A percentile compares a stretch with the other conserved stretches of the same genome.
Evolutionary conservation across 2,329 filamentous ascomycete genomes (phyloP).

Genomic region (Aspergillus sp.): DNA sequence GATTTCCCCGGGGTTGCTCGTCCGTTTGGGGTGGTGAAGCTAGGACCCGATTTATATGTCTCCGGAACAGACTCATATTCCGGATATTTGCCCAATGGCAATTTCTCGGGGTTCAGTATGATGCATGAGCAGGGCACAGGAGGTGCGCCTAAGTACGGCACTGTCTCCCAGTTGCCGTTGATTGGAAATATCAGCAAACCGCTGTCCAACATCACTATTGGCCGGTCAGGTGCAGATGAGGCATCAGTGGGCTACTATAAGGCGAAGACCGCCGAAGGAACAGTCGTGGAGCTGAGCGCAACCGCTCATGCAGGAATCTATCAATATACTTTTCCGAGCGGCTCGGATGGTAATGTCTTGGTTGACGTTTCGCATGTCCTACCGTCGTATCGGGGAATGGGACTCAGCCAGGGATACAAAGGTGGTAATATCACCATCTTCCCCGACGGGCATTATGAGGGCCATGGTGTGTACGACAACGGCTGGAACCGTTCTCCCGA

Average conservation of each 20-base stretch:
- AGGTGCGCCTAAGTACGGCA: conserved; percentile 69
- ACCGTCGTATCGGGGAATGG: conserved; percentile 61
- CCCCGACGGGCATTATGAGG: conserved; percentile 58
- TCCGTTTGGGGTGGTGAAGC: conserved; percentile 48
- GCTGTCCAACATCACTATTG: conserved; percentile 57
- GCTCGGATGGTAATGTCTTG: conserved; percentile 50
- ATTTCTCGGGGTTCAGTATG: conserved; percentile 63
- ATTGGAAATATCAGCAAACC: conserved; percentile 56
- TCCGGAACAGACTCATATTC: conserved; percentile 43
- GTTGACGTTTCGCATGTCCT: conserved; percentile 69
- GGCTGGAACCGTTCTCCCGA: conserved; percentile 66
- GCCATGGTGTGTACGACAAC: conserved; percentile 64
- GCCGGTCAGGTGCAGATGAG: conserved; percentile 53
- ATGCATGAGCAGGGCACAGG: conserved; percentile 69
- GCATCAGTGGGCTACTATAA: conserved; percentile 64
- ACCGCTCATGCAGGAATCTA: conserved; percentile 55
- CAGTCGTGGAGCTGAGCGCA: conserved; percentile 60
- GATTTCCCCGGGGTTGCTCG: conserved; percentile 46
- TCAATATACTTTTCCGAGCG: conserved; percentile 59
- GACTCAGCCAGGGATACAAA: conserved; percentile 63
- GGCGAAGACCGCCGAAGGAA: conserved; percentile 56
- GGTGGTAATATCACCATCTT: conserved; percentile 59
- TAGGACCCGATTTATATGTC: conserved; percentile 44
- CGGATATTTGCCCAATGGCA: conserved; percentile 47
- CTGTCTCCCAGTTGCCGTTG: conserved; percentile 62